Evolutionary conservation across 257 asterid genomes (phyloP), one percentile per base, ranked within the genome.

Genomic region (Solanum bulbocastanum): DNA sequence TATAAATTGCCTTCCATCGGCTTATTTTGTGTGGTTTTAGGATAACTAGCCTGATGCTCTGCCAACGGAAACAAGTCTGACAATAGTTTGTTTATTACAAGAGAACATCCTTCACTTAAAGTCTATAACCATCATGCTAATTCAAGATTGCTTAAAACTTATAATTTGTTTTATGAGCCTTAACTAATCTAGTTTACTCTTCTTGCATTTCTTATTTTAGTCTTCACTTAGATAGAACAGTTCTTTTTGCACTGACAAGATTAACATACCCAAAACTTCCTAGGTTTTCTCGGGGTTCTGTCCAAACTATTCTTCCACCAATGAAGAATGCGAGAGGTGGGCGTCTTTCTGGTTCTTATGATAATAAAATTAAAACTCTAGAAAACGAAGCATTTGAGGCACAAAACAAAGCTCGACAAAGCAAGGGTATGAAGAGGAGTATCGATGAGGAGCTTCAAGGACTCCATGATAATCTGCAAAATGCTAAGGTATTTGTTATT

Each of bases 271-370:
- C 69, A 30, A 27, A 82, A 82, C 44, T 46, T 82, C 86, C 22
- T 91, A 95, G 99, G 98, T 96, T 97, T 93, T 92, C 91, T 86
- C 99, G 98, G 78, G 94, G 96, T 91, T 92, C 98, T 74, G 92
- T 94, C 74, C 93, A 97, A 91, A 97, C 98, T 75, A 87, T 92
- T 91, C 98, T 97, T 85, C 99, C 99, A 27, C 96, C 97, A 49
- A 93, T 81, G 91, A 95, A 88, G 92, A 91, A 91, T 84, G 15
- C 66, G 5, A 93, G 97, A 89, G 91, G 89, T 90, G 94, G 94
- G 27, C 99, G 98, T 86, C 98, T 97, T 85, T 93, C 93, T 92
- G 94, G 97, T 91, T 97, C 98, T 87, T 97, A 91, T 92, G 99
- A 93, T 79, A 88, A 91, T 88, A 94, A 92, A 90, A 94, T 97